Base-by-base conservation (phyloP, 1,284 basidiomycete species). In the Cystobasidium slooffiae region DNA sequence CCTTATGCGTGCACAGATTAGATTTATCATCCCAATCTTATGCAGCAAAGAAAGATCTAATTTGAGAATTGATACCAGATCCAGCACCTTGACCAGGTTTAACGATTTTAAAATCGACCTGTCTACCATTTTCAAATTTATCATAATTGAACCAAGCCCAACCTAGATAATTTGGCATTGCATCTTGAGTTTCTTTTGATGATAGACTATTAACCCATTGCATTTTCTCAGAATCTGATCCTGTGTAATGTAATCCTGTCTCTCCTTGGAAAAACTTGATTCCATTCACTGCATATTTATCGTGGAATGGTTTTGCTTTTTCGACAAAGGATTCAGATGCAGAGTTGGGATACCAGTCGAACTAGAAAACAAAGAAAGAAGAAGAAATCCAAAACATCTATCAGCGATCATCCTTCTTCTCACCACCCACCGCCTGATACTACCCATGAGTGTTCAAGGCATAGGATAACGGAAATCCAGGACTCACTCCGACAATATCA, bases 401-500 rank as follows among this genome's bases (percentile, higher is more conserved):
- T 55, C 4, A 31, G 31, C 31, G 31, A 31, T 31, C 31, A 31
- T 31, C 31, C 31, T 31, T 31, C 31, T 31, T 5, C 1, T 5
- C 39, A 10, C 9, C 37, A 62, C 5, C 59, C 39, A 10, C 9
- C 37, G 39, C 5, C 59, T n/a, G 59, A 18, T 10, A 39, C 39
- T 18, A 43, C 31, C 22, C 10, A 2, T 12, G 12, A 7, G 53
- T n/a, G 14, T 18, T n/a, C 22, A 62, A 62, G 37, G 18, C 20
- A 20, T 46, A 49, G 31, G 16, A 51, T 65, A 44, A 10, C 39
- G 18, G 56, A 14, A 10, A 20, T 67, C 14, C 43, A 14, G 14
- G 1, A 81, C 55, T 81, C 81, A 68, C 82, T 75, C 82, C 82
- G 67, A 81, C 79, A 16, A 81, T 47, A 73, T 80, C 77, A 74